Evolutionary conservation across 768 basidiomycete species (phyloP), one percentile per base, ranked within the genome.

Genomic region (Mycena amicta): DNA sequence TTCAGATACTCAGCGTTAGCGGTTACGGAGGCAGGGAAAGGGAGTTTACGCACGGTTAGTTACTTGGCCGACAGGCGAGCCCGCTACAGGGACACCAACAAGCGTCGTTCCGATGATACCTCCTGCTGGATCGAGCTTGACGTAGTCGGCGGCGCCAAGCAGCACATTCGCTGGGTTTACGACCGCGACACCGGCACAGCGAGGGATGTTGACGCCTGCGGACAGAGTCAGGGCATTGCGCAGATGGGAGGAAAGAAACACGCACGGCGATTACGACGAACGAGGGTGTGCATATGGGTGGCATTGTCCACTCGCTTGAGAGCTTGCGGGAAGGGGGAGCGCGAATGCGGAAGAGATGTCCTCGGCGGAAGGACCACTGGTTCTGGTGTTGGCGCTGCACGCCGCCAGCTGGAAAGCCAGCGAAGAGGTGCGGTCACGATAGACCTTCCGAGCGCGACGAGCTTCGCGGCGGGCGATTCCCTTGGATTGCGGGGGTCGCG

Each of bases 1-100:
- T n/a, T 37, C 8, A 18, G 45, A 20, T n/a, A 43, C 46, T 28
- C 49, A 56, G 46, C 39, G 41, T 56, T 50, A 22, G 55, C 50
- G 11, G 29, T n/a, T 8, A 37, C 25, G 37, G 33, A 15, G 2
- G 25, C n/a, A 30, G 37, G 11, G 33, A 8, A 8, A 8, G 18
- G 18, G 11, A 37, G 8, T n/a, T n/a, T n/a, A 37, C 33, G 33
- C 33, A 37, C 33, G 33, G 18, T 37, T 37, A 8, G 33, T 37
- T 18, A 37, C 33, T 37, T 37, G 11, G 8, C 33, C 33, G 33
- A 37, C 33, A 37, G 33, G 33, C 33, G 8, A 8, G 11, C 33
- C 33, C 8, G 11, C 33, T 37, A 37, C 33, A 8, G 33, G 33
- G 8, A 8, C 11, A 18, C 33, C 33, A 18, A 37, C 18, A 8